These are phyloP conservation scores for Taphrina pruni DNA, from an alignment of 1,139 yeast genomes.

Conservation along the genomic window DNA sequence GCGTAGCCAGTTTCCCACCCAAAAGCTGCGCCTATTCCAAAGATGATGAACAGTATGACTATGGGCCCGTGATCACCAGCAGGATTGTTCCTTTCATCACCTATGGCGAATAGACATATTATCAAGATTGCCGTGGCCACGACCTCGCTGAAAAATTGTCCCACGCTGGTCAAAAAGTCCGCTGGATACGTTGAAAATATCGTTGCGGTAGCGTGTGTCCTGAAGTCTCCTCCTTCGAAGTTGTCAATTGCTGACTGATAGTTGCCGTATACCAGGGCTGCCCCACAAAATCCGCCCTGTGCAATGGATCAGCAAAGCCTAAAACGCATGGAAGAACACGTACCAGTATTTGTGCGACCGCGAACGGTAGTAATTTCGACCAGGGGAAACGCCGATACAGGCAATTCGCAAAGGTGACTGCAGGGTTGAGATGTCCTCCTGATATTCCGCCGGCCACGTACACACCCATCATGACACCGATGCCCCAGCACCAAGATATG, in stretches of 20 bases:
- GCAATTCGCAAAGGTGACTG: slow-evolving; percentile 50
- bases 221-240: slow-evolving; percentile 48
- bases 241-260: slow-evolving; percentile 49
- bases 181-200: slow-evolving; percentile 59
- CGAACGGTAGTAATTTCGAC: slow-evolving; percentile 49
- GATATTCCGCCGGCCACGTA: slow-evolving; percentile 50
- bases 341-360: slow-evolving; percentile 48
- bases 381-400: slow-evolving; percentile 51
- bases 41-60: slow-evolving; percentile 56
- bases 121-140: slow-evolving; percentile 57
- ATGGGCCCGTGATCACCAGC: slow-evolving; percentile 58
- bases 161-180: slow-evolving; percentile 54
- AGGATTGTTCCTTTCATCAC: slow-evolving; percentile 58
- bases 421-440: slow-evolving; percentile 52
- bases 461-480: slow-evolving; percentile 55
- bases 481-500: slow-evolving; percentile 59
- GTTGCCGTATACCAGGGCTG: slow-evolving; percentile 50
- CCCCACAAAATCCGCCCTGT: slow-evolving; percentile 50
- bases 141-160: slow-evolving; percentile 58
- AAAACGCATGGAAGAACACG: neutral
- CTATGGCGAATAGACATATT: slow-evolving; percentile 57
- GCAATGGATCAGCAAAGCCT: slow-evolving; percentile 21
- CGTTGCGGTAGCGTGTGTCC: slow-evolving; percentile 53
- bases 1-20: slow-evolving; percentile 62
- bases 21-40: slow-evolving; percentile 56